Evolutionary conservation across 2,329 filamentous ascomycete species (phyloP), one percentile per base, ranked within the genome.

Genomic region (Knufia fluminis): DNA sequence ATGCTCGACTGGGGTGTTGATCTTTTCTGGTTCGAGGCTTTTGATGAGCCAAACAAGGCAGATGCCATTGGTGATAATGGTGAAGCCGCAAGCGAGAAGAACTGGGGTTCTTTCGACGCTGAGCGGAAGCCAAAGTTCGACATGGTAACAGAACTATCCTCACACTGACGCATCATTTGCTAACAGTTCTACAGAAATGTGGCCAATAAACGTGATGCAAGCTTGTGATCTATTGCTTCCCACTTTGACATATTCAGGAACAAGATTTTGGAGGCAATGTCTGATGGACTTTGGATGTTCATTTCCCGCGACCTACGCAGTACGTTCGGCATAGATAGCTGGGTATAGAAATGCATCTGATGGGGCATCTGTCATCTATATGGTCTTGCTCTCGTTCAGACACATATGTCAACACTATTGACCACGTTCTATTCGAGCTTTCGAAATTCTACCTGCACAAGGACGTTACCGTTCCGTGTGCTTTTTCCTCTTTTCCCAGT

Each of bases 21-120:
- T 59, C 77, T 80, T 49, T 86, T 86, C 69, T 83, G 78, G 68
- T 86, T 86, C 58, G 82, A 86, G 72, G 82, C 82, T 38, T 85
- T 83, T 58, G 82, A 85, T 40, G 83, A 86, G 75, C 70, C 76
- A 52, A 84, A 80, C 79, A 86, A 86, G 76, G 80, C 82, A 48
- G 64, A 71, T 39, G 77, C 74, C 56, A 66, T 75, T 53, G 82
- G 83, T 59, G 75, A 83, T 62, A 78, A 81, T 60, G 82, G 82
- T 55, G 65, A 75, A 56, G 66, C 69, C 9, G 75, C 72, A 42
- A 76, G 82, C 59, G 82, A 86, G 74, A 80, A 75, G 31, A 75
- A 82, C 59, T 86, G 83, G 83, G 82, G 83, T 59, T 77, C 79
- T 36, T 84, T 81, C 74, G 79, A 73, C 36, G 70, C 72, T 1